These are phyloP conservation scores for Elaphomyces granulatus DNA, from an alignment of 495 filamentous ascomycete species.

Conservation along the genomic window DNA sequence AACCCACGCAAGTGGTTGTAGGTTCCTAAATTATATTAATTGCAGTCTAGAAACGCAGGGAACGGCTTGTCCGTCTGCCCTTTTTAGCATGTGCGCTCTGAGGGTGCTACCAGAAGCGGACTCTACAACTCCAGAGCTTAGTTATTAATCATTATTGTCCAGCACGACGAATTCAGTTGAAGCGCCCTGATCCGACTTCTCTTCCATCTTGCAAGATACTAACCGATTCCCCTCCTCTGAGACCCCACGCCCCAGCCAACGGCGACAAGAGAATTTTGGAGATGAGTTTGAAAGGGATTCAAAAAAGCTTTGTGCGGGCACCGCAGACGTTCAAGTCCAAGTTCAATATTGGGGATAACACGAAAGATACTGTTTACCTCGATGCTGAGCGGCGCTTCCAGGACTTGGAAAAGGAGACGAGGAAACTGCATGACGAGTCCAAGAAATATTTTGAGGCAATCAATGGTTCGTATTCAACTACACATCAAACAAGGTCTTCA, in stretches of 20 bases:
- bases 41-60: too few species aligned
- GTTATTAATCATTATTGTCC: too few species aligned
- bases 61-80: too few species aligned
- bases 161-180: too few species aligned
- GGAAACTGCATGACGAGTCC: constrained; percentile 87
- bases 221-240: background rate
- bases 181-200: too few species aligned
- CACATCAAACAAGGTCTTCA: constrained; percentile 5
- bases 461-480: constrained; percentile 43
- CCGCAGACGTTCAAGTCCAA: constrained; percentile 81
- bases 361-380: constrained; percentile 85
- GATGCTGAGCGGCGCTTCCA: constrained; percentile 90
- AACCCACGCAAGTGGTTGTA: too few species aligned
- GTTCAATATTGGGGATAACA: constrained; percentile 87
- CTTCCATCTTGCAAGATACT: too few species aligned
- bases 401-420: constrained; percentile 90
- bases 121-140: too few species aligned
- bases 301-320: constrained; percentile 74
- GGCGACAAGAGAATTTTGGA: constrained; percentile 7
- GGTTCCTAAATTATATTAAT: too few species aligned
- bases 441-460: constrained; percentile 94
- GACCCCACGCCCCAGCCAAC: background rate
- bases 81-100: too few species aligned
- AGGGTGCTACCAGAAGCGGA: too few species aligned
- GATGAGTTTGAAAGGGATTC: constrained; percentile 97